Conservation (phyloP, 2,329 filamentous ascomycete species). For the Monilinia fructigena region DNA sequence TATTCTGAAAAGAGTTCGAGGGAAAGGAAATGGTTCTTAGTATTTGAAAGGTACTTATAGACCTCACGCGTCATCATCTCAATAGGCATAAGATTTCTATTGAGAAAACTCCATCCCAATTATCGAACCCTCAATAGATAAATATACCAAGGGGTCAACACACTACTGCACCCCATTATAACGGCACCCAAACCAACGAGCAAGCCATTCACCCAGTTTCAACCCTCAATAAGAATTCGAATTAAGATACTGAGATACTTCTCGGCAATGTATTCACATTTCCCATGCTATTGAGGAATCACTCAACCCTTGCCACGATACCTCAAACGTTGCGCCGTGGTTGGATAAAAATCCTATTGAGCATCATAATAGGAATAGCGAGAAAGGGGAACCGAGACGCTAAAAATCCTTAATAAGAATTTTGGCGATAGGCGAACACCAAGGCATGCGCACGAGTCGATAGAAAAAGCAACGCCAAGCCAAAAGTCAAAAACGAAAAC, state of each 20-base stretch:
- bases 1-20: no score
- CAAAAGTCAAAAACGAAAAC: background rate
- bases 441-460: background rate
- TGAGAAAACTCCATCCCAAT: background rate
- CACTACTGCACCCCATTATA: background rate
- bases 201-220: background rate
- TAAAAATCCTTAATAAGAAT: slow-evolving; percentile 2
- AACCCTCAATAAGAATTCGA: slow-evolving; percentile 10
- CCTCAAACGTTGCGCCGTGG: background rate
- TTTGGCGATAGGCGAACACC: background rate
- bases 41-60: background rate
- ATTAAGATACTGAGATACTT: background rate
- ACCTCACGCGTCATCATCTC: background rate
- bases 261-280: background rate
- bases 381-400: slow-evolving; percentile 24
- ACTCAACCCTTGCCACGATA: background rate
- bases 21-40: background rate
- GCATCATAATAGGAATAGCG: slow-evolving; percentile 22
- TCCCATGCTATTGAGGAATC: slow-evolving; percentile 4
- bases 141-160: background rate
- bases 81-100: background rate
- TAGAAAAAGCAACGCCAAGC: background rate
- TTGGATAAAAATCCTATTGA: slow-evolving; percentile 13
- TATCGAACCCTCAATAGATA: background rate
- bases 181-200: background rate